Conservation (phyloP, 1,284 basidiomycete genomes). For the Moesziomyces globuligerus region DNA sequence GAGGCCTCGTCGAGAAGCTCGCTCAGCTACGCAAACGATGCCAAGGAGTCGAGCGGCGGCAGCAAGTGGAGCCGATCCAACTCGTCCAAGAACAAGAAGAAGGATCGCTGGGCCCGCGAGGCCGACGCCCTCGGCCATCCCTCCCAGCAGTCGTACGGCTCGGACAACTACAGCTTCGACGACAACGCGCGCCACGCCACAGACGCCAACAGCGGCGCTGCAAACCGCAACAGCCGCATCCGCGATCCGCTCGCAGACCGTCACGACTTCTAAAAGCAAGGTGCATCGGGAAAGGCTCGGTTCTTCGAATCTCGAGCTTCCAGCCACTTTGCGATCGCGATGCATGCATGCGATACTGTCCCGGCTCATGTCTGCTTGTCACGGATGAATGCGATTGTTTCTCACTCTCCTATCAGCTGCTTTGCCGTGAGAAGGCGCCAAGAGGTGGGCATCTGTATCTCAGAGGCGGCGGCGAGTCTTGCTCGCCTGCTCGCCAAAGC, state of each 20-base stretch:
- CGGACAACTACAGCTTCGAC: conserved; percentile 36
- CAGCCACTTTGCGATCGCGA: background rate
- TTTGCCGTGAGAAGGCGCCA: no score
- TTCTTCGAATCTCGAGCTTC: no score
- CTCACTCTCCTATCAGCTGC: no score
- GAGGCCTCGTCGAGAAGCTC: conserved; percentile 43
- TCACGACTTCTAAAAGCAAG: conserved; percentile 46
- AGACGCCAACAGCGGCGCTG: background rate
- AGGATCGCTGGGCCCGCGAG: conserved; percentile 51
- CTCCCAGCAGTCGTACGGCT: conserved; percentile 27
- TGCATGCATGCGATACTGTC: background rate
- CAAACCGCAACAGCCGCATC: conserved; percentile 35
- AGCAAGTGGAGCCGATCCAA: conserved; percentile 39
- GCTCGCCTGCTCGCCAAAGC: no score
- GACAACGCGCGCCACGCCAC: conserved; percentile 16
- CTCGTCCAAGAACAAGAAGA: conserved; percentile 42
- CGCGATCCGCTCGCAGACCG: conserved; percentile 43
- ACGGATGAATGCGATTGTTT: no score
- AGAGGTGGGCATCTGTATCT: no score
- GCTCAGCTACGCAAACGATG: conserved; percentile 38
- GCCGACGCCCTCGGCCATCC: conserved; percentile 42
- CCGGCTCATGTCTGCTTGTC: no score
- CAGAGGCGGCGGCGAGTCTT: no score
- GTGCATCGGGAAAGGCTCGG: no score
- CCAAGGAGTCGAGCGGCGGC: conserved; percentile 9